A percentile compares a stretch with the other conserved stretches of the same genome.
Evolutionary conservation across 768 basidiomycete genomes (phyloP).

Genomic region (Rossbeevera mucosa): DNA sequence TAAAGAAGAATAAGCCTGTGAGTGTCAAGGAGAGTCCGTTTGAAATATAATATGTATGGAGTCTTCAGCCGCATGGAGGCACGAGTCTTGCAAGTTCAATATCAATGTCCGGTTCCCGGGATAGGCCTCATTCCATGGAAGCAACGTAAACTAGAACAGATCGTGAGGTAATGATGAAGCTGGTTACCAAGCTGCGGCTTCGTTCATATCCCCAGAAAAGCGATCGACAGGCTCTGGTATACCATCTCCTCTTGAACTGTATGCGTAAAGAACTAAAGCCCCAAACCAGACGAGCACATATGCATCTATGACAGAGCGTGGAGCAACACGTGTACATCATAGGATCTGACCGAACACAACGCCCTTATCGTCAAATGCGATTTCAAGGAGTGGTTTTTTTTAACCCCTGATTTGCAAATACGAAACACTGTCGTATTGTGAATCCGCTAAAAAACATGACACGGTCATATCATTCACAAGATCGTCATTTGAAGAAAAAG

Average conservation of each 20-base stretch:
- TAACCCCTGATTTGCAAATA: constrained; percentile 16
- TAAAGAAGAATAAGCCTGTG: background rate
- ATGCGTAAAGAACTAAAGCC: background rate
- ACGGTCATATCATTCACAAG: background rate
- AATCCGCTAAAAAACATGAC: background rate
- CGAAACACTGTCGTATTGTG: constrained; percentile 1
- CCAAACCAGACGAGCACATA: constrained; percentile 1
- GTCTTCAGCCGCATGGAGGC: background rate
- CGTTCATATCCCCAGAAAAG: constrained; percentile 17
- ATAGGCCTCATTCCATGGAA: constrained; percentile 23
- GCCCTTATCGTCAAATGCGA: constrained; percentile 28
- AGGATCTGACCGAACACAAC: constrained; percentile 6
- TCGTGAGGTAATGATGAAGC: constrained; percentile 32
- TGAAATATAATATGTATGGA: too few species aligned
- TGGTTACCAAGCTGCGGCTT: constrained; percentile 12
- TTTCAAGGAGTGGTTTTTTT: background rate
- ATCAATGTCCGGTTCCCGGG: background rate
- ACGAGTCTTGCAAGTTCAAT: constrained; percentile 12
- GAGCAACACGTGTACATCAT: constrained; percentile 18
- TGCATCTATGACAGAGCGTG: constrained; percentile 11
- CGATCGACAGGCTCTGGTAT: constrained; percentile 15
- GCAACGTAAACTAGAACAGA: constrained; percentile 23
- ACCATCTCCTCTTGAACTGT: constrained; percentile 2
- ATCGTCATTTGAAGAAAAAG: background rate
- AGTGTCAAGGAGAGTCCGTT: background rate